These are phyloP conservation scores for Claviceps paspali DNA, from an alignment of 2,329 filamentous ascomycete genomes.

Conservation along the genomic window DNA sequence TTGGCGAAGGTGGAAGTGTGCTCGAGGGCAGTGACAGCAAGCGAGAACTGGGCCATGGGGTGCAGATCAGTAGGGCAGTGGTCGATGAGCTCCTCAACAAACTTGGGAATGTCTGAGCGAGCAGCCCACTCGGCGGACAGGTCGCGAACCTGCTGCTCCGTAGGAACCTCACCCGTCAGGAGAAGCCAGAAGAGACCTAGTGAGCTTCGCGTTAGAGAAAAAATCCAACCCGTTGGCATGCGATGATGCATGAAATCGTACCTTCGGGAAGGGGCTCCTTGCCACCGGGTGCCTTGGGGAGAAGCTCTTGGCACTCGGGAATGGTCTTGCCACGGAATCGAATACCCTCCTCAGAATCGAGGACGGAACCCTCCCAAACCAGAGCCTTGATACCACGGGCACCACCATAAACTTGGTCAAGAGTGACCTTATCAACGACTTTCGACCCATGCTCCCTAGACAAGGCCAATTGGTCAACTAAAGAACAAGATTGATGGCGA, in stretches of 20 bases:
- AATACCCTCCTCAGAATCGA: constrained; percentile 98
- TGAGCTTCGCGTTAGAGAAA: background rate
- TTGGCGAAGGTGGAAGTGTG: constrained; percentile 96
- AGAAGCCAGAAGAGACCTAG: constrained; percentile 97
- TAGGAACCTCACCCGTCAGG: constrained; percentile 91
- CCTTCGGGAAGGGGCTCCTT: constrained; percentile 94
- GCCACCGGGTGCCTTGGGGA: constrained; percentile 93
- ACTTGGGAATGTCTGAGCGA: constrained; percentile 91
- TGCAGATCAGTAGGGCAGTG: constrained; percentile 97
- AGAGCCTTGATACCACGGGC: constrained; percentile 97
- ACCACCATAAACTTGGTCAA: constrained; percentile 98
- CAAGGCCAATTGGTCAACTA: constrained; percentile 8
- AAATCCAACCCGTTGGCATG: background rate
- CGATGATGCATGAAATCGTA: constrained; percentile 18
- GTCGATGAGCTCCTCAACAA: constrained; percentile 98
- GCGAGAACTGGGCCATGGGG: constrained; percentile 98
- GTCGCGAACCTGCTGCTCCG: constrained; percentile 95
- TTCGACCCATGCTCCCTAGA: constrained; percentile 82
- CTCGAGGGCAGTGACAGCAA: constrained; percentile 95
- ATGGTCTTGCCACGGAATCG: constrained; percentile 99
- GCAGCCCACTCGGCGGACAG: constrained; percentile 98
- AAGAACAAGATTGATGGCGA: constrained; percentile 12
- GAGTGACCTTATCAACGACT: constrained; percentile 92
- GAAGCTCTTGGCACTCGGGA: constrained; percentile 92
- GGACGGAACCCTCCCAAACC: constrained; percentile 97